Conservation (phyloP, 352 stramenopile genomes). For the Phytophthora lateralis region DNA sequence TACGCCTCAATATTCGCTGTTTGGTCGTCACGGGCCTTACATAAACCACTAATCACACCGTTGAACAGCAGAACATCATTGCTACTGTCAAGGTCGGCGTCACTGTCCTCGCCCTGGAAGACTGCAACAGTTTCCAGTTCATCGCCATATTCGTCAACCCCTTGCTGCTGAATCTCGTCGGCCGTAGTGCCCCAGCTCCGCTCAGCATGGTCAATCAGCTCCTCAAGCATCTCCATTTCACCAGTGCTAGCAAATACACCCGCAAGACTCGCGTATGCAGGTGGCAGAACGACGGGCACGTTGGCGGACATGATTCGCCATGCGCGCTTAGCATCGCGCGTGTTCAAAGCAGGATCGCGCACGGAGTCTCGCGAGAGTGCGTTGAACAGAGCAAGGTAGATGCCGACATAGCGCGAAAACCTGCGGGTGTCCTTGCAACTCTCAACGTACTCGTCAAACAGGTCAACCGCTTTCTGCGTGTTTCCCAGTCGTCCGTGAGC, state of each 20-base stretch:
- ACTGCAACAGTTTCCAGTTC: constrained; percentile 34
- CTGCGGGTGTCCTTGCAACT: constrained; percentile 38
- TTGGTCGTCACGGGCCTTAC: constrained; percentile 75
- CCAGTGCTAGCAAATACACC: constrained; percentile 81
- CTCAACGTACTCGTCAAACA: constrained; percentile 75
- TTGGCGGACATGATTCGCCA: constrained; percentile 79
- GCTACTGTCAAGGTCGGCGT: constrained; percentile 29
- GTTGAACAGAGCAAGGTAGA: constrained; percentile 85
- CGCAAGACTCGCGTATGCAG: constrained; percentile 82
- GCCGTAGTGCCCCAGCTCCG: constrained; percentile 38
- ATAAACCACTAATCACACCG: constrained; percentile 81
- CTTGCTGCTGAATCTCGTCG: constrained; percentile 28
- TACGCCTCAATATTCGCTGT: constrained; percentile 69
- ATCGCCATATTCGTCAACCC: constrained; percentile 37
- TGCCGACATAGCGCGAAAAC: constrained; percentile 48
- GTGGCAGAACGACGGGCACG: constrained; percentile 67
- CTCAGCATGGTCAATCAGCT: constrained; percentile 65
- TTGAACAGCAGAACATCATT: constrained; percentile 70
- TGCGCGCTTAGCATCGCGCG: constrained; percentile 67
- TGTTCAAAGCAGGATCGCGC: constrained; percentile 71
- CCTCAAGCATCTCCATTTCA: constrained; percentile 68
- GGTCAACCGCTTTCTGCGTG: constrained; percentile 63
- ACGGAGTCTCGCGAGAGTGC: constrained; percentile 73
- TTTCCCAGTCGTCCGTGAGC: constrained; percentile 68
- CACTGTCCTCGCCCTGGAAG: constrained; percentile 34